Conservation (phyloP, 1,284 basidiomycete genomes). For the Garcileccinum viscosum region DNA sequence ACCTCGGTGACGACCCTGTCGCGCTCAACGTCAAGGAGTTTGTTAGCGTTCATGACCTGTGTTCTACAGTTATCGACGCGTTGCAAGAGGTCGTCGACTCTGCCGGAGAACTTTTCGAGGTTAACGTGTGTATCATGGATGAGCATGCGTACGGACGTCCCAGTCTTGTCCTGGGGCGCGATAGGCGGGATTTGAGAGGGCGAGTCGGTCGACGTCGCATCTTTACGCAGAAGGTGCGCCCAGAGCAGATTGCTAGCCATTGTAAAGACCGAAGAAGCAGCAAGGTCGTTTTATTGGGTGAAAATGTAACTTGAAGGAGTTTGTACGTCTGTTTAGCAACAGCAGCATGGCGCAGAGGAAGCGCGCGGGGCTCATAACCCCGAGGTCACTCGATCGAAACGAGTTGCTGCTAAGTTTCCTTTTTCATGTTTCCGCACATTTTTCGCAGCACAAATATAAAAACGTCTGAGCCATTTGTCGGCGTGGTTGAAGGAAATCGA, state of each 20-base stretch:
- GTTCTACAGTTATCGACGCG: slow-evolving; percentile 48
- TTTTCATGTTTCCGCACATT: not conserved
- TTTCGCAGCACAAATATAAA: too few species aligned
- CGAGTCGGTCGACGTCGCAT: slow-evolving; percentile 30
- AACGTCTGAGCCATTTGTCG: too few species aligned
- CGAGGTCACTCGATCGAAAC: slow-evolving; percentile 48
- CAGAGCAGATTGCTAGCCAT: slow-evolving; percentile 46
- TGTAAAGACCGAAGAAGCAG: not conserved
- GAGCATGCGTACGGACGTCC: slow-evolving; percentile 69
- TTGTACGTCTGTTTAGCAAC: too few species aligned
- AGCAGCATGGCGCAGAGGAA: slow-evolving; percentile 48
- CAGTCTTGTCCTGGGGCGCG: slow-evolving; percentile 64
- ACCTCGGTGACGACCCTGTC: slow-evolving; percentile 52
- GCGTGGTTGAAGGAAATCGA: too few species aligned
- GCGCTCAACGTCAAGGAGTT: slow-evolving; percentile 51
- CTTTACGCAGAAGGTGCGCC: slow-evolving; percentile 56
- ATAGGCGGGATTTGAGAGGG: slow-evolving; percentile 41
- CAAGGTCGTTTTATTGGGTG: not conserved
- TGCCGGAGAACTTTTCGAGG: slow-evolving; percentile 63
- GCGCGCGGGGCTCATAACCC: slow-evolving; percentile 48
- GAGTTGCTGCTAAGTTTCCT: slow-evolving; percentile 37
- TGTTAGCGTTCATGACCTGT: slow-evolving; percentile 51
- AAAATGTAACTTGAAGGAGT: too few species aligned
- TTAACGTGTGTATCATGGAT: slow-evolving; percentile 71
- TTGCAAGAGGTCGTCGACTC: slow-evolving; percentile 51